These are phyloP conservation scores for Volvariella surrecta DNA, from an alignment of 1,284 basidiomycete genomes.

Conservation along the genomic window DNA sequence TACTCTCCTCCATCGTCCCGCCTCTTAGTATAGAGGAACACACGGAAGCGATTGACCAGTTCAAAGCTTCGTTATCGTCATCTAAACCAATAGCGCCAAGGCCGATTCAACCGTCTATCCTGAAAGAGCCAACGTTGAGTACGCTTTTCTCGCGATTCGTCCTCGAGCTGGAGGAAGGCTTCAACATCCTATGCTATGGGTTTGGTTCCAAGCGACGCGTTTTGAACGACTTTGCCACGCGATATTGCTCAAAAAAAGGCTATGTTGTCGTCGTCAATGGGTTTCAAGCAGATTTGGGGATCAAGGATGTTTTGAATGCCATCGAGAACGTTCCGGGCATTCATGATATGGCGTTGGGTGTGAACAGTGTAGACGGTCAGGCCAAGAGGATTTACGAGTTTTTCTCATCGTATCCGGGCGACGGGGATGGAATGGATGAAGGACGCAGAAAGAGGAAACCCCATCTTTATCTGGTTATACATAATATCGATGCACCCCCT, in stretches of 20 bases:
- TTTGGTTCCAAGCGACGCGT: conserved; percentile 76
- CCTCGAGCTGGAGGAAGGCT: conserved; percentile 70
- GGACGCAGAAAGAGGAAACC: conserved; percentile 19
- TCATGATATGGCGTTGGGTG: conserved; percentile 17
- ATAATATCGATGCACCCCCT: conserved; percentile 78
- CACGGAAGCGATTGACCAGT: conserved; percentile 31
- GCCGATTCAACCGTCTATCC: conserved; percentile 22
- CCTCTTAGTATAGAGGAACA: conserved; percentile 62
- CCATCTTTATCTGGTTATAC: conserved; percentile 70
- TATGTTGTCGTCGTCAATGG: conserved; percentile 78
- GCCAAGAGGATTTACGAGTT: conserved; percentile 56
- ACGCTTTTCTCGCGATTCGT: conserved; percentile 55
- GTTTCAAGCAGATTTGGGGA: conserved; percentile 59
- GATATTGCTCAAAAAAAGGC: conserved; percentile 45
- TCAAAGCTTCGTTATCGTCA: background rate
- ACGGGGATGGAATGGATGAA: background rate
- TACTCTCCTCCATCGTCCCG: conserved; percentile 65
- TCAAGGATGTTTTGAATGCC: conserved; percentile 64
- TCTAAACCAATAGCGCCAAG: conserved; percentile 16
- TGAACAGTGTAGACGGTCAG: conserved; percentile 46
- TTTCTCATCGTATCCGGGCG: conserved; percentile 23
- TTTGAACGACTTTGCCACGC: conserved; percentile 65
- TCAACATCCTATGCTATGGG: conserved; percentile 83
- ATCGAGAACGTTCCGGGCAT: conserved; percentile 58
- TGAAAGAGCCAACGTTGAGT: conserved; percentile 24